Percentiles rank a stretch among this genome's conserved stretches.
phyloP scores from a whole-genome alignment of 306 rosid genomes.

The Acacia crassicarpa region DNA sequence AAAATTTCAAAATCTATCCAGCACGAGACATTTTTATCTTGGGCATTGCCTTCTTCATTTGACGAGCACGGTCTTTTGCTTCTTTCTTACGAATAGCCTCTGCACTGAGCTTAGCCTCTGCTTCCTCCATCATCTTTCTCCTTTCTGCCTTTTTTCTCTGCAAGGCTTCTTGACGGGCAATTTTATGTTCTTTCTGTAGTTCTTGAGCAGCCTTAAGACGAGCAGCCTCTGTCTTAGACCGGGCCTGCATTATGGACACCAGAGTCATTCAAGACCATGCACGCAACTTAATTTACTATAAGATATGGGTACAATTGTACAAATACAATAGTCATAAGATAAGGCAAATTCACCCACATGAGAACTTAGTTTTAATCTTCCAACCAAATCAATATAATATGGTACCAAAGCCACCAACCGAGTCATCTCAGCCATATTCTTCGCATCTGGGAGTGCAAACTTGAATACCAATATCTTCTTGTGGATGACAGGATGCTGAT shows the following conservation, averaged over 20 bases:
- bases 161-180: conserved; percentile 85
- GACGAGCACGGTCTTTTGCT: conserved; percentile 92
- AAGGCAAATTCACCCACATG: conserved; percentile 56
- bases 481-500: conserved; percentile 72
- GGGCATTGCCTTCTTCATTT: conserved; percentile 88
- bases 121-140: conserved; percentile 87
- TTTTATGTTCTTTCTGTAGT: conserved; percentile 76
- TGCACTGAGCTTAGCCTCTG: conserved; percentile 87
- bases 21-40: conserved; percentile 87
- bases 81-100: conserved; percentile 81
- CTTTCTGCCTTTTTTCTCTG: conserved; percentile 87
- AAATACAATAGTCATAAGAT: background rate
- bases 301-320: background rate
- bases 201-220: conserved; percentile 80
- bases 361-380: conserved; percentile 84
- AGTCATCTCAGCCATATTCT: conserved; percentile 82
- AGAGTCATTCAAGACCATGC: conserved; percentile 13
- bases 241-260: conserved; percentile 57
- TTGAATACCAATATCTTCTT: conserved; percentile 86
- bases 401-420: conserved; percentile 84
- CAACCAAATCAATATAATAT: conserved; percentile 83
- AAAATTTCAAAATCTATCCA: conserved; percentile 36
- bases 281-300: background rate
- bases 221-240: conserved; percentile 75
- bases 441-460: conserved; percentile 81